A percentile compares a stretch with the other conserved stretches of the same genome.
phyloP scores from a whole-genome alignment of 257 asterid genomes.

The Sherardia arvensis region DNA sequence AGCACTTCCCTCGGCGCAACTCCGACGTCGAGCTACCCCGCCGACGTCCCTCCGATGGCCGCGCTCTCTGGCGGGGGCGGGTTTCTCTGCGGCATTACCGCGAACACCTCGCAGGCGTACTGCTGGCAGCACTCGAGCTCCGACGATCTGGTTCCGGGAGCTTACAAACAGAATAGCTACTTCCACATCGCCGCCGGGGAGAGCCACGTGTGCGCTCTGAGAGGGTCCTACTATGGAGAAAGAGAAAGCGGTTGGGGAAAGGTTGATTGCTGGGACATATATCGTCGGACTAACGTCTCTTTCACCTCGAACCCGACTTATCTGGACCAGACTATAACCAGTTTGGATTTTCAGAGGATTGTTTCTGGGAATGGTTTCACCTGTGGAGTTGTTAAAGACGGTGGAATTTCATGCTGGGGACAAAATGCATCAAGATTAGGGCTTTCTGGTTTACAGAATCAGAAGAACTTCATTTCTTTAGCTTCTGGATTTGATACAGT shows the following conservation, averaged over 20 bases:
- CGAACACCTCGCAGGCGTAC: slow-evolving; percentile 59
- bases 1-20: slow-evolving; percentile 18
- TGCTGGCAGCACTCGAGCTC: slow-evolving; percentile 57
- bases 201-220: slow-evolving; percentile 72
- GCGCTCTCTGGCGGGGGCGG: slow-evolving; percentile 82
- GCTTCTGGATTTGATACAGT: slow-evolving; percentile 54
- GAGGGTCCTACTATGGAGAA: slow-evolving; percentile 63
- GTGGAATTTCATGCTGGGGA: slow-evolving; percentile 72
- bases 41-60: slow-evolving; percentile 51
- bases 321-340: slow-evolving; percentile 31
- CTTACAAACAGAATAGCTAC: slow-evolving; percentile 37
- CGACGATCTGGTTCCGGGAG: slow-evolving; percentile 56
- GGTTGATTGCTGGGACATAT: slow-evolving; percentile 86
- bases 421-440: slow-evolving; percentile 46
- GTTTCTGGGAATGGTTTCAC: slow-evolving; percentile 87
- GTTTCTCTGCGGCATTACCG: slow-evolving; percentile 70
- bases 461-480: slow-evolving; percentile 31
- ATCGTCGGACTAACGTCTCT: slow-evolving; percentile 21
- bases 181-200: slow-evolving; percentile 70
- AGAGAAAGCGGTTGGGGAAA: slow-evolving; percentile 45
- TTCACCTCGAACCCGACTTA: slow-evolving; percentile 36
- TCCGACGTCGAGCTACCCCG: slow-evolving; percentile 20
- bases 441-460: slow-evolving; percentile 26
- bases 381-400: slow-evolving; percentile 55
- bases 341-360: slow-evolving; percentile 31